Conservation (phyloP, 805 yeast genomes). For the Yamadazyma philogaea region DNA sequence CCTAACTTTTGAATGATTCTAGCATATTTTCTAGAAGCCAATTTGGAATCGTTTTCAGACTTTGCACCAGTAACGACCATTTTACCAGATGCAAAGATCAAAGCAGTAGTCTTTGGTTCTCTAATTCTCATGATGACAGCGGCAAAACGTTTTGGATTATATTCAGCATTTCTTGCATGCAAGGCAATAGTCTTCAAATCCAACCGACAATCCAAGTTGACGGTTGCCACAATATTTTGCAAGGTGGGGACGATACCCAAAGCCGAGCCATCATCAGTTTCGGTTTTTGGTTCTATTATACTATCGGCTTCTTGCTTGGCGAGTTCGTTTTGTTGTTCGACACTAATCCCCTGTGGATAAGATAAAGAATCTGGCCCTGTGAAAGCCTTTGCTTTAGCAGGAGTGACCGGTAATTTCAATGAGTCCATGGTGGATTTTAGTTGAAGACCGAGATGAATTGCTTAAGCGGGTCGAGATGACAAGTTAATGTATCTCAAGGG, state of each 20-base stretch:
- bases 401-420: slow-evolving; percentile 70
- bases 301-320: slow-evolving; percentile 19
- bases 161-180: slow-evolving; percentile 98
- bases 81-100: slow-evolving; percentile 97
- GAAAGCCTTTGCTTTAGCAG: slow-evolving; percentile 72
- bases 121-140: slow-evolving; percentile 99
- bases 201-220: slow-evolving; percentile 90
- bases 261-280: slow-evolving; percentile 66
- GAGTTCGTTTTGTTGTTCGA: slow-evolving; percentile 9
- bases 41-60: slow-evolving; percentile 96
- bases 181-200: slow-evolving; percentile 96
- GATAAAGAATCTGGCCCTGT: slow-evolving; percentile 64
- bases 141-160: slow-evolving; percentile 97
- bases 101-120: slow-evolving; percentile 97
- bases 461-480: slow-evolving; percentile 28
- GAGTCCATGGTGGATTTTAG: slow-evolving; percentile 52
- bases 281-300: slow-evolving; percentile 38
- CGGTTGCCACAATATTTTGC: slow-evolving; percentile 97
- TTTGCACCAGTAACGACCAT: slow-evolving; percentile 99
- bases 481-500: slow-evolving; percentile 40
- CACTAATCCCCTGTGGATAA: slow-evolving; percentile 53
- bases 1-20: slow-evolving; percentile 97
- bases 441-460: not conserved
- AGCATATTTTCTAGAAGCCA: slow-evolving; percentile 96
- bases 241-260: slow-evolving; percentile 96